A percentile compares a stretch with the other conserved stretches of the same genome.
Conservation (phyloP, 108 stramenopile genomes). For the Asterionellopsis glacialis region DNA sequence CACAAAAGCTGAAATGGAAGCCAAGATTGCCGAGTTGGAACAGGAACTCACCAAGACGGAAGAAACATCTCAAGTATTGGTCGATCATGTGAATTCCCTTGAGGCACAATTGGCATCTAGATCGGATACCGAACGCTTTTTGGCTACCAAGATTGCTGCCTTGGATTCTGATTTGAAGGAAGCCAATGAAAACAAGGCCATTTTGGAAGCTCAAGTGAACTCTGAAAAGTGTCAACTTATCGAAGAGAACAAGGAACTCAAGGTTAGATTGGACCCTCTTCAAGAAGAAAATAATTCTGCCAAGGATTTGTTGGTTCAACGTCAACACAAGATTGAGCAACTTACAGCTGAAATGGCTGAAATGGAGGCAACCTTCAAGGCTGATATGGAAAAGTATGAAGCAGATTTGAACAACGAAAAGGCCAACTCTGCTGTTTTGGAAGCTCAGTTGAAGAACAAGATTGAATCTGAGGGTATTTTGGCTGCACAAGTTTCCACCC, state of each 20-base stretch:
- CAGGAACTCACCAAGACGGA: conserved; percentile 61
- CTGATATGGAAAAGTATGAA: conserved; percentile 28
- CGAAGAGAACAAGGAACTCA: conserved; percentile 13
- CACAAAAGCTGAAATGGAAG: conserved; percentile 2
- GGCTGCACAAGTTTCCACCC: conserved; percentile 49
- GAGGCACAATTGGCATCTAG: conserved; percentile 63
- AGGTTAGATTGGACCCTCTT: conserved; percentile 2
- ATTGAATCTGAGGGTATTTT: conserved; percentile 63
- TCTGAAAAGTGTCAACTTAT: conserved; percentile 4
- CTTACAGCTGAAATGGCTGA: conserved; percentile 20
- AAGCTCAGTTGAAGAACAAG: conserved; percentile 69
- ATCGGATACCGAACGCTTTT: conserved; percentile 67
- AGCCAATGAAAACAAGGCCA: conserved; percentile 18
- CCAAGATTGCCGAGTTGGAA: conserved; percentile 42
- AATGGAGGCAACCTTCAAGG: conserved; percentile 30
- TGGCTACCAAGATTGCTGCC: conserved; percentile 71
- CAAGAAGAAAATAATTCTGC: not conserved
- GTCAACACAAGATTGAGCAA: conserved; percentile 1
- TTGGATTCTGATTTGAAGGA: conserved; percentile 45
- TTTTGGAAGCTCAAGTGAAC: conserved; percentile 12
- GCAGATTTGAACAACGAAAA: conserved; percentile 46
- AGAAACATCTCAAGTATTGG: conserved; percentile 67
- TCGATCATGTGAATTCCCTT: conserved; percentile 74
- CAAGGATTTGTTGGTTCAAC: not conserved
- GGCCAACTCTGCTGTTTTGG: conserved; percentile 48